Conservation (phyloP, 2,329 filamentous ascomycete genomes). For the Alternaria sp. region DNA sequence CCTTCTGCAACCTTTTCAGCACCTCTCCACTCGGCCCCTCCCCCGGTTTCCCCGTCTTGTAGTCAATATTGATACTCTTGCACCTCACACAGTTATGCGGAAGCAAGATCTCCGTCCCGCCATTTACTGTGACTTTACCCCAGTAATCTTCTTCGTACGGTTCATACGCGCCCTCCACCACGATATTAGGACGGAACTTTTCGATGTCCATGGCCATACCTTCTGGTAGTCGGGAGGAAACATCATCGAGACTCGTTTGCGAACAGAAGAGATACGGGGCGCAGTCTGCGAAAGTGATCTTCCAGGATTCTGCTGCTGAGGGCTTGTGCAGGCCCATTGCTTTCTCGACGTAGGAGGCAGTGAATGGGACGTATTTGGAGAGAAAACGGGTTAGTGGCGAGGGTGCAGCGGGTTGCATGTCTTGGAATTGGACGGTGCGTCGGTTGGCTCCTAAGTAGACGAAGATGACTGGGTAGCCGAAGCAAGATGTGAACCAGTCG, state of each 20-base stretch:
- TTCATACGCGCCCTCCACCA: slow-evolving; percentile 49
- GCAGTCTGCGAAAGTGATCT: slow-evolving; percentile 74
- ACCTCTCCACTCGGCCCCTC: slow-evolving; percentile 48
- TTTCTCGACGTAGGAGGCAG: slow-evolving; percentile 10
- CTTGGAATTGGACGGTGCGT: slow-evolving; percentile 49
- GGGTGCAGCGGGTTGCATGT: slow-evolving; percentile 28
- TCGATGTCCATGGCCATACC: slow-evolving; percentile 52
- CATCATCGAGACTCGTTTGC: slow-evolving; percentile 70
- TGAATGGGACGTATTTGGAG: slow-evolving; percentile 21
- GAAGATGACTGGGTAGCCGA: slow-evolving; percentile 52
- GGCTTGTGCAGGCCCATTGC: slow-evolving; percentile 43
- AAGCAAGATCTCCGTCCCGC: slow-evolving; percentile 41
- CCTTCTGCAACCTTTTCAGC: slow-evolving; percentile 54
- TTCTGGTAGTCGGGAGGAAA: slow-evolving; percentile 56
- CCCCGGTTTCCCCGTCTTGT: slow-evolving; percentile 51
- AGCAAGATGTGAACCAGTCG: slow-evolving; percentile 53
- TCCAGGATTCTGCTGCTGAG: slow-evolving; percentile 6
- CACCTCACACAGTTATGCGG: slow-evolving; percentile 57
- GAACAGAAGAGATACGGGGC: slow-evolving; percentile 78
- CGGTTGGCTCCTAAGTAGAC: slow-evolving; percentile 52
- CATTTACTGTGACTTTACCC: slow-evolving; percentile 47
- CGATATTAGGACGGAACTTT: slow-evolving; percentile 57
- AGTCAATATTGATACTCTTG: slow-evolving; percentile 56
- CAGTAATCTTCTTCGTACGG: slow-evolving; percentile 57
- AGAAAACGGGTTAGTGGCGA: slow-evolving; percentile 21